Conservation (phyloP, 331 rosid genomes). For the Prunus yedoensis region DNA sequence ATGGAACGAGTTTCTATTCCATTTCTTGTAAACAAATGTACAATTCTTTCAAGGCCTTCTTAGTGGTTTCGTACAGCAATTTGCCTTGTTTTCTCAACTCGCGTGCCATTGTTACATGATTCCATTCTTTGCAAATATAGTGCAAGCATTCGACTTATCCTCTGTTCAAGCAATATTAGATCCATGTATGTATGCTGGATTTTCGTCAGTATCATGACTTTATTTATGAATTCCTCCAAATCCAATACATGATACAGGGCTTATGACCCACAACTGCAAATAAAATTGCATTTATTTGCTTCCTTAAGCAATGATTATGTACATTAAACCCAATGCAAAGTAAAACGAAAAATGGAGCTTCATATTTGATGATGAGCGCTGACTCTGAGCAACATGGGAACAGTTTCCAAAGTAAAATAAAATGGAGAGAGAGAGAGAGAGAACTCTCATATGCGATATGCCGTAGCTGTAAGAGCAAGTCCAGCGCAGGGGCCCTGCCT, state of each 20-base stretch:
- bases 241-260: too few species aligned
- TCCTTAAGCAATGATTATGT: too few species aligned
- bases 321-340: too few species aligned
- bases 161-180: neutral
- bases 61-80: neutral
- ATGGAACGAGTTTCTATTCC: conserved; percentile 91
- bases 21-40: conserved; percentile 37
- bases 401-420: neutral
- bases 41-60: conserved; percentile 14
- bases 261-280: too few species aligned
- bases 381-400: neutral
- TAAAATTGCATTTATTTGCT: too few species aligned
- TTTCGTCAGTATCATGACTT: too few species aligned
- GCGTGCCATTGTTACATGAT: neutral
- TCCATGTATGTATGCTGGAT: neutral
- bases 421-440: neutral
- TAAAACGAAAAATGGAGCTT: neutral
- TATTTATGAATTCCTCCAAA: too few species aligned
- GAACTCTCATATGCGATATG: neutral
- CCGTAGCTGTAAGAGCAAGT: neutral
- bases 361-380: neutral
- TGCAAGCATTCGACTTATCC: neutral
- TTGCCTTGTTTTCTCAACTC: neutral
- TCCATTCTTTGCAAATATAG: neutral
- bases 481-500: too few species aligned